Base-by-base conservation (phyloP, 78 protist genomes). In the Chrysochromulina tobinii region DNA sequence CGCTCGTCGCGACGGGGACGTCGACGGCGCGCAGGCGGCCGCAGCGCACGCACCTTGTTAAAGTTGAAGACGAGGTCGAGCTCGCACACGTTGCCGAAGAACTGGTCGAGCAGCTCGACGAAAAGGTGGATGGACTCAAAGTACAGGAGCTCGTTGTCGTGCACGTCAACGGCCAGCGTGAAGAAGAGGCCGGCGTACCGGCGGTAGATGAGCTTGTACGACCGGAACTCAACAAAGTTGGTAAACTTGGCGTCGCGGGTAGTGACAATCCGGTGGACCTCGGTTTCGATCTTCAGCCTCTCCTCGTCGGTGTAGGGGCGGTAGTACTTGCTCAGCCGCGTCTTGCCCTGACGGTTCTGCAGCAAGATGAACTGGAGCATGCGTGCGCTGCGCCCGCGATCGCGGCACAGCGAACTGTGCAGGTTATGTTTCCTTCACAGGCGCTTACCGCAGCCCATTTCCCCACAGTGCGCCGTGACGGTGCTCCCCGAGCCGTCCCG, bases 281-380 rank as follows among this genome's bases (percentile, higher is more conserved):
- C 99, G 38, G 66, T 75, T 66, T 97, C 95, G 14, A 96, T 58
- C 88, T 95, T 92, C 59, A 69, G 81, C 93, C 97, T 97, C 89
- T 99, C 99, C 0, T 97, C 99, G 21, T 98, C 99, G 4, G 93
- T 96, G 75, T 88, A 97, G 23, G 98, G 95, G 69, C 91, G 84
- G 89, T 98, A 99, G 95, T 92, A 96, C 88, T 98, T 99, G 53
- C 98, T 81, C 27, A 98, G 90, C 12, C 99, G 97, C 1, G 99
- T 98, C 91, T 98, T 99, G 72, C 99, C 99, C 77, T 96, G 97
- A 48, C 99, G 89, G 90, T 99, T 99, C 87, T 98, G 99, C 14
- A 99, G 95, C 38, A 99, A 79, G 51, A 99, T 23, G 93, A 96
- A 99, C 59, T 96, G 99, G 51, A 99, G 97, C 99, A 93, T 93